Conservation (phyloP, 805 yeast species). For the Starmerella etchellsii region DNA sequence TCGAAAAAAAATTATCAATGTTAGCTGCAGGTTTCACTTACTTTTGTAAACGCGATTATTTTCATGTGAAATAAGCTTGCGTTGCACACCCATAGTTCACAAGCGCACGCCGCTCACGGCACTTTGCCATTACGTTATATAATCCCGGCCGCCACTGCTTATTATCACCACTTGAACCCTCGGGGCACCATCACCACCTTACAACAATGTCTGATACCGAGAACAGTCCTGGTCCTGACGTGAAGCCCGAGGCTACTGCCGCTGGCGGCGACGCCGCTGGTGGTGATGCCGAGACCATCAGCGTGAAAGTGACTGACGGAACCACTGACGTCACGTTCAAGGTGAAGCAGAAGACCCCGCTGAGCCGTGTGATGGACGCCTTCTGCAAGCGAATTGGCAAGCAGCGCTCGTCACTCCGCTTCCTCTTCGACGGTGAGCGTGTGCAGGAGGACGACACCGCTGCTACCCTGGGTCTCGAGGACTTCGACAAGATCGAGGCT, state of each 20-base stretch:
- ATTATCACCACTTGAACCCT: no score
- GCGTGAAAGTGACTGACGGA: slow-evolving; percentile 88
- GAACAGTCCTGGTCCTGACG: slow-evolving; percentile 1
- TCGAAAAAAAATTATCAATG: no score
- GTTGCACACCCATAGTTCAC: no score
- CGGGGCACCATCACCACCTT: neutral
- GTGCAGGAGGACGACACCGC: slow-evolving; percentile 84
- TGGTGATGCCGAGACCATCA: slow-evolving; percentile 54
- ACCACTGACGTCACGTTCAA: slow-evolving; percentile 89
- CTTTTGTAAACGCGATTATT: no score
- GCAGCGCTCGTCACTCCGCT: slow-evolving; percentile 66
- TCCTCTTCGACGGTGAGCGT: slow-evolving; percentile 86
- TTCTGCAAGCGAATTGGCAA: slow-evolving; percentile 97
- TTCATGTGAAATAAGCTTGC: no score
- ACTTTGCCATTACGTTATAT: no score
- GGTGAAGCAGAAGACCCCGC: slow-evolving; percentile 81
- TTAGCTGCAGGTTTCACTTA: no score
- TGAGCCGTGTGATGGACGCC: slow-evolving; percentile 92
- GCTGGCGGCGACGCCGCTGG: neutral
- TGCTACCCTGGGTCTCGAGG: slow-evolving; percentile 75
- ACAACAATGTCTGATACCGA: neutral
- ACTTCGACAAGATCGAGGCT: slow-evolving; percentile 93
- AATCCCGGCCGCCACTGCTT: no score
- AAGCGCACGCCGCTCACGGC: no score
- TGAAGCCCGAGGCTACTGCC: slow-evolving; percentile 8